Conservation (phyloP, 805 yeast genomes). For the Nakazawaea populi region DNA sequence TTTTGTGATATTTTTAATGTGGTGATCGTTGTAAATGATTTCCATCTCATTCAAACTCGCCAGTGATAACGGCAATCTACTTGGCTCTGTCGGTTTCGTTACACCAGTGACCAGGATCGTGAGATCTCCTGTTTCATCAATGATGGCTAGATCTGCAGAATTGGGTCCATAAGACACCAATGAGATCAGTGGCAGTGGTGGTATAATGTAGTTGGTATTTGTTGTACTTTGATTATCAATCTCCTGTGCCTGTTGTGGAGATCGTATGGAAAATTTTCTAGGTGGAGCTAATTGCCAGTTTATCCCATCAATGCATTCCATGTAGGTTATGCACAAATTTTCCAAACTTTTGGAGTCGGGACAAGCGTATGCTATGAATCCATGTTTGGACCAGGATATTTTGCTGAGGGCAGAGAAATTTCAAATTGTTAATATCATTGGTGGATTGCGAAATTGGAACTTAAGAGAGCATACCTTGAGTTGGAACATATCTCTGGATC, state of each 20-base stretch:
- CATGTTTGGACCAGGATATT: constrained; percentile 79
- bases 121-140: constrained; percentile 67
- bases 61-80: constrained; percentile 27
- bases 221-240: constrained; percentile 11
- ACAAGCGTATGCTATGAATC: constrained; percentile 68
- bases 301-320: constrained; percentile 71
- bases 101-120: constrained; percentile 51
- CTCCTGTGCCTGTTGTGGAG: constrained; percentile 19
- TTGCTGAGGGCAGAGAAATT: constrained; percentile 4
- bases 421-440: neutral
- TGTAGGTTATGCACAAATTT: constrained; percentile 53
- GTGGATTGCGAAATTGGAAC: too few species aligned
- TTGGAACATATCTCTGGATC: constrained; percentile 4
- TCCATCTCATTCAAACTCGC: constrained; percentile 33
- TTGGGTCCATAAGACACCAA: constrained; percentile 68
- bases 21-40: constrained; percentile 39
- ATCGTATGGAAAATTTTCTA: constrained; percentile 24
- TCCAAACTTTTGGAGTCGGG: constrained; percentile 27
- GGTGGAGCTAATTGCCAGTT: constrained; percentile 74
- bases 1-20: neutral
- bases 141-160: constrained; percentile 76
- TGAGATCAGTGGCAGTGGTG: constrained; percentile 23
- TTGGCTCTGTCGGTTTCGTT: constrained; percentile 24
- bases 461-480: neutral
- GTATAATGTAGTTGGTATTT: constrained; percentile 23